Percentiles rank a stretch among this genome's conserved stretches.
Conservation (phyloP, 2,329 filamentous ascomycete species). For the Xylaria multiplex region DNA sequence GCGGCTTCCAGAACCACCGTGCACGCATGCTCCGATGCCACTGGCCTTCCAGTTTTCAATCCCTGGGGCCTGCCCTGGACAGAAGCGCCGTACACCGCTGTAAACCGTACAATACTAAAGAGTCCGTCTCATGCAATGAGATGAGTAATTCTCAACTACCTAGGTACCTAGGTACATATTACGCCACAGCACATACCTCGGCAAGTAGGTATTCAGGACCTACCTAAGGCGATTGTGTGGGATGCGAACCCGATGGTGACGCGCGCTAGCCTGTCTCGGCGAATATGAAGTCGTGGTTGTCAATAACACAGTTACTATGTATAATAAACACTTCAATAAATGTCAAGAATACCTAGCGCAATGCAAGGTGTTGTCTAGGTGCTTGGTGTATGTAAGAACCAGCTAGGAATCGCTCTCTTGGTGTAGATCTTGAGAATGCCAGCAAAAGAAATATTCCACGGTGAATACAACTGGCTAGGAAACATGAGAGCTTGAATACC, state of each 20-base stretch:
- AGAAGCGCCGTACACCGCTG: slow-evolving; percentile 5
- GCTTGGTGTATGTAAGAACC: neutral
- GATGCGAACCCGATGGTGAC: too few species aligned
- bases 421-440: neutral
- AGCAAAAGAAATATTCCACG: neutral
- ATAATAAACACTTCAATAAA: too few species aligned
- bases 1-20: slow-evolving; percentile 37
- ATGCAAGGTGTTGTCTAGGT: slow-evolving; percentile 12
- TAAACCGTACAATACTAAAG: neutral
- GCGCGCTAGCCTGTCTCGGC: too few species aligned
- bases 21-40: slow-evolving; percentile 18
- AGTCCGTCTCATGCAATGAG: slow-evolving; percentile 11
- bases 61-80: slow-evolving; percentile 18
- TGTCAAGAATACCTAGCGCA: slow-evolving; percentile 10
- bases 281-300: too few species aligned
- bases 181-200: too few species aligned
- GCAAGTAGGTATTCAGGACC: too few species aligned
- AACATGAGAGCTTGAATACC: neutral
- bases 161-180: neutral
- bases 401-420: neutral
- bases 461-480: neutral
- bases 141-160: slow-evolving; percentile 18
- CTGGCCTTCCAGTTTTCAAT: slow-evolving; percentile 23
- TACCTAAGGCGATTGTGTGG: too few species aligned
- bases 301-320: too few species aligned